A percentile compares a stretch with the other conserved stretches of the same genome.
phyloP scores from a whole-genome alignment of 257 asterid genomes.

The Scutellaria minor region DNA sequence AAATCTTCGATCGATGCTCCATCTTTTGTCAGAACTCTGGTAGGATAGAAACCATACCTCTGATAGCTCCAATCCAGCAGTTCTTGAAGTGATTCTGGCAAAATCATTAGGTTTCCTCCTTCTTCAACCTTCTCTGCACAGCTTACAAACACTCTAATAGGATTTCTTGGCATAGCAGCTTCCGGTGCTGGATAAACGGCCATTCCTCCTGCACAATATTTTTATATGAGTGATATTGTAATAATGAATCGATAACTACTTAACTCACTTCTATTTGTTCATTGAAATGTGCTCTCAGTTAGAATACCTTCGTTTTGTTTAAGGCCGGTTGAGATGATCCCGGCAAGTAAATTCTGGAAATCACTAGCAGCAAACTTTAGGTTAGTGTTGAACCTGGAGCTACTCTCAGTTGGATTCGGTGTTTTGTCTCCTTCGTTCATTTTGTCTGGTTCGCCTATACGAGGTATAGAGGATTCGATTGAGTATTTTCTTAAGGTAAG shows the following conservation, averaged over 20 bases:
- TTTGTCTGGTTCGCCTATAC: background rate
- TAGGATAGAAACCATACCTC: constrained; percentile 54
- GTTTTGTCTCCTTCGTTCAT: constrained; percentile 21
- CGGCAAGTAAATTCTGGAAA: constrained; percentile 69
- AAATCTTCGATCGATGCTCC: constrained; percentile 68
- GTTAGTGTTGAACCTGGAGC: constrained; percentile 14
- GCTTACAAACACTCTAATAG: constrained; percentile 55
- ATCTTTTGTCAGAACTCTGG: constrained; percentile 52
- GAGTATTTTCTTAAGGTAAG: constrained; percentile 59
- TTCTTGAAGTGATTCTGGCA: constrained; percentile 63
- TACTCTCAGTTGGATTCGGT: background rate
- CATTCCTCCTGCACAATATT: constrained; percentile 43
- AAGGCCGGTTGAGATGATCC: constrained; percentile 60
- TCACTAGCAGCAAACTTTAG: constrained; percentile 37
- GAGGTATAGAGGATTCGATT: constrained; percentile 58
- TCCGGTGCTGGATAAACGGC: constrained; percentile 35
- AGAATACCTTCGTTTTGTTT: constrained; percentile 50
- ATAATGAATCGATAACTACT: no score
- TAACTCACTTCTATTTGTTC: no score
- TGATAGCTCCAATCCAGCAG: constrained; percentile 61
- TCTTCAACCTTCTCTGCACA: constrained; percentile 51
- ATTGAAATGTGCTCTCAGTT: no score
- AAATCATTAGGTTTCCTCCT: constrained; percentile 47
- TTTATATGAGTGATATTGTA: background rate
- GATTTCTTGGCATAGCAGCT: constrained; percentile 24